Base-by-base conservation (phyloP, 371 early-diverging fungal genomes). In the Haplosporangium sp. region DNA sequence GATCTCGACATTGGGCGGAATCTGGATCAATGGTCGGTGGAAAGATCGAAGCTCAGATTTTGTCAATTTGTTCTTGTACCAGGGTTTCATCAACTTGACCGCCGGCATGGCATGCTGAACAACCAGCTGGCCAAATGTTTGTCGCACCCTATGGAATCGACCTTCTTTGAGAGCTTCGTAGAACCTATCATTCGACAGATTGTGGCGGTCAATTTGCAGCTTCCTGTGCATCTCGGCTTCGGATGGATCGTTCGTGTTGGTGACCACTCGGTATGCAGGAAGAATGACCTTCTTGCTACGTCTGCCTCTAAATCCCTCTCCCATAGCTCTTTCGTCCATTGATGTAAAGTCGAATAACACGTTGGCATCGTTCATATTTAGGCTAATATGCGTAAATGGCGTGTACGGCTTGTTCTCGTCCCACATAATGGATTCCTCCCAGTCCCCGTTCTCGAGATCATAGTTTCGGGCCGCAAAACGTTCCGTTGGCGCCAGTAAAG, bases 71-170 rank as follows among this genome's bases (percentile, higher is more conserved):
- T 95, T 95, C 67, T 95, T 99, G 85, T 95, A 99, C 90, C 94
- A 92, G 11, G 92, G 93, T 20, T 91, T 90, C 71, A 95, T 92
- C n/a, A 99, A 75, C 69, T 90, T 93, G 50, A 97, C 80, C 5
- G 99, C 98, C 6, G 99, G 99, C 36, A 95, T 73, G 11, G 98
- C 91, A 80, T 99, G 99, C 68, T 96, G 96, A 2, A 98, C 87
- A 5, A 92, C 92, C 54, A 95, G 87, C 65, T 93, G 93, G 20
- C 99, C 99, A 67, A 96, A 91, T 6, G 96, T 93, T 77, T 96
- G 95, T 16, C 96, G 87, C 47, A 95, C 94, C 54, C 94, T 86
- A 43, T 90, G 93, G 14, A 91, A 83, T 50, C 92, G 90, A 20
- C 91, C 91, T 11, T 89, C 88, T 45, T 91, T 85, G 61, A 86